Evolutionary conservation across 345 rosid genomes (phyloP), one percentile per base, ranked within the genome.

Genomic region (Euphorbia pulcherrima): DNA sequence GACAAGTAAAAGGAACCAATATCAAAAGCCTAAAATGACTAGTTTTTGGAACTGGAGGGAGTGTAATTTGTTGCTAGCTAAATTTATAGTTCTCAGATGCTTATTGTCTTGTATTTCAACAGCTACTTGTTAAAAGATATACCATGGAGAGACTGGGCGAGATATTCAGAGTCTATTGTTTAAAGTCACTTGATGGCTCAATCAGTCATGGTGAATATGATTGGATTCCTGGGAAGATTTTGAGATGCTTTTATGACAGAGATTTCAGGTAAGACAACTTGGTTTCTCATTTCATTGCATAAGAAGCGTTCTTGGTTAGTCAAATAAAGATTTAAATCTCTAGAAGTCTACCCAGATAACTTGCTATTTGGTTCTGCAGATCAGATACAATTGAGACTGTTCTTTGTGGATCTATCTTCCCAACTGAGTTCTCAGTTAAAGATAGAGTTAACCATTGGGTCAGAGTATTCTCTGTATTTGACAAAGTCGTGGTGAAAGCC

Each of bases 191-290:
- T 72, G 87, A 86, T 63, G 82, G 80, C 53, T 82, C 86, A 69
- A 68, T 72, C 60, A 74, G 57, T 73, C 72, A 63, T 51, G 72
- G 81, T 51, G 87, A 85, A 64, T 89, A 78, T 80, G 93, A 89
- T 77, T 94, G 97, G 99, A 88, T 94, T 79, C 99, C 97, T 75
- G 97, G 93, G 79, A 94, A 83, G 87, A 72, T 94, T 73, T 73
- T 94, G 83, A 91, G 92, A 80, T 94, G 99, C 72, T 83, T 86
- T 68, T 94, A 86, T 79, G 99, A 91, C 83, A 91, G 82, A 87
- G 99, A 91, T 85, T 89, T 91, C 79, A 84, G 95, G 99, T 86
- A 80, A 65, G 81, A 11, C 63, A 51, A 71, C 51, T 77, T 20
- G 26, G 50, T 60, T 48, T 58, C 20, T 30, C 14, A 40, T 46